Conservation (phyloP, 441 rosid genomes). For the Adansonia rubrostipa region DNA sequence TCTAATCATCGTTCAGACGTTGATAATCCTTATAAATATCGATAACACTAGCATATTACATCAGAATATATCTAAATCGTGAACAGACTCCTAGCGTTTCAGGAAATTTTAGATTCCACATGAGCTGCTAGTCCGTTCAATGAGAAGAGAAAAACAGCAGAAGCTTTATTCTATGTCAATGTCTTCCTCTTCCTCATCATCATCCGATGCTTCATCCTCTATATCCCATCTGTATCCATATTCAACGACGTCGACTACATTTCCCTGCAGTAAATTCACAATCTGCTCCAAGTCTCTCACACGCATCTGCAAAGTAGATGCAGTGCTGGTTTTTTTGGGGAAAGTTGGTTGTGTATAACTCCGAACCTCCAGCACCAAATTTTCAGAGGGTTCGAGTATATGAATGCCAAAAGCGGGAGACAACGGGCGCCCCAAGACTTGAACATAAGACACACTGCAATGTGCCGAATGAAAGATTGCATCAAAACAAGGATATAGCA, state of each 20-base stretch:
- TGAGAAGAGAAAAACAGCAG: not conserved
- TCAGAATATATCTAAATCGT: not conserved
- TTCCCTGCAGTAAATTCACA: conserved; percentile 48
- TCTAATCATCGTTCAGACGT: not conserved
- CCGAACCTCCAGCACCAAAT: conserved; percentile 48
- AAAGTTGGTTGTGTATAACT: conserved; percentile 41
- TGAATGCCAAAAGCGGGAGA: conserved; percentile 48
- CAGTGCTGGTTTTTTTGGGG: conserved; percentile 22
- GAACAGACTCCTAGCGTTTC: not conserved
- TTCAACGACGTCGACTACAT: conserved; percentile 41
- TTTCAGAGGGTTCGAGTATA: conserved; percentile 47
- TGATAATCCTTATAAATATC: not conserved
- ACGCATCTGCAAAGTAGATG: conserved; percentile 29
- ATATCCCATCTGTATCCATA: conserved; percentile 47
- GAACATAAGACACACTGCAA: conserved; percentile 69
- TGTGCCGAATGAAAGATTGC: not conserved
- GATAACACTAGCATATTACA: conserved; percentile 1
- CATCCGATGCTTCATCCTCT: conserved; percentile 49
- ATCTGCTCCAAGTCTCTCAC: conserved; percentile 54
- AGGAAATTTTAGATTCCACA: not conserved
- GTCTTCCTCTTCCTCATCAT: conserved; percentile 34
- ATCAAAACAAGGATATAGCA: not conserved
- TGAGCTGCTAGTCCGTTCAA: not conserved
- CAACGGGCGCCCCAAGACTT: conserved; percentile 62
- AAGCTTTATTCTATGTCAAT: not conserved